phyloP scores from a whole-genome alignment of 2,329 filamentous ascomycete species.

The Fusarium sublunatum region DNA sequence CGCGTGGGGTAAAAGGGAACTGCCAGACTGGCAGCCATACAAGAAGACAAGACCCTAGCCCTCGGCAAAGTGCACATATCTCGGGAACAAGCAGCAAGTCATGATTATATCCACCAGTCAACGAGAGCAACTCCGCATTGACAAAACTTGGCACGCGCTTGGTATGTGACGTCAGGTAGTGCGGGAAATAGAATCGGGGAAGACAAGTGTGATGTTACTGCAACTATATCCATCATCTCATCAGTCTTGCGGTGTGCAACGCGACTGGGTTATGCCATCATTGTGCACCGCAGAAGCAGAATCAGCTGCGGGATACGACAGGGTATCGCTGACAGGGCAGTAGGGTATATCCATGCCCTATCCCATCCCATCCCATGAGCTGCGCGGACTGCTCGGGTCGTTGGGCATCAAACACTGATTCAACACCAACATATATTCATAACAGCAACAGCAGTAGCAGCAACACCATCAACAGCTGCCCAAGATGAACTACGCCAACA shows the following conservation, averaged over 20 bases:
- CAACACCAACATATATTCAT: background rate
- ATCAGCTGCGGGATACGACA: background rate
- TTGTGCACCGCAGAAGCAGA: slow-evolving; percentile 5
- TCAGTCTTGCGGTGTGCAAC: slow-evolving; percentile 19
- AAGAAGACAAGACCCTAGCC: slow-evolving; percentile 16
- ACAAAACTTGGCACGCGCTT: slow-evolving; percentile 25
- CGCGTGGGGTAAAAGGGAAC: too few species aligned
- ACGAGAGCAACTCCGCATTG: background rate
- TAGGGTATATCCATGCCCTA: slow-evolving; percentile 1
- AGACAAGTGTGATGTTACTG: slow-evolving; percentile 5
- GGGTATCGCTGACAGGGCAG: background rate
- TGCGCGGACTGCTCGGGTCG: slow-evolving; percentile 1
- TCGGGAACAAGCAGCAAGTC: slow-evolving; percentile 21
- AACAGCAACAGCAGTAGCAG: background rate
- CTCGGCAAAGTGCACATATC: slow-evolving; percentile 1
- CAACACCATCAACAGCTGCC: background rate
- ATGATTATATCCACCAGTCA: slow-evolving; percentile 11
- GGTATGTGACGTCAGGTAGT: slow-evolving; percentile 18
- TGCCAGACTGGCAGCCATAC: background rate
- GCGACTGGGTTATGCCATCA: slow-evolving; percentile 21
- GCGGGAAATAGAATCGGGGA: slow-evolving; percentile 8
- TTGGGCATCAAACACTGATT: slow-evolving; percentile 22
- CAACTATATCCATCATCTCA: background rate
- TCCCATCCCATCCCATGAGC: slow-evolving; percentile 9
- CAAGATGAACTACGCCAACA: slow-evolving; percentile 41